Conservation (phyloP, 2,329 filamentous ascomycete genomes). For the Penicillium sp. region DNA sequence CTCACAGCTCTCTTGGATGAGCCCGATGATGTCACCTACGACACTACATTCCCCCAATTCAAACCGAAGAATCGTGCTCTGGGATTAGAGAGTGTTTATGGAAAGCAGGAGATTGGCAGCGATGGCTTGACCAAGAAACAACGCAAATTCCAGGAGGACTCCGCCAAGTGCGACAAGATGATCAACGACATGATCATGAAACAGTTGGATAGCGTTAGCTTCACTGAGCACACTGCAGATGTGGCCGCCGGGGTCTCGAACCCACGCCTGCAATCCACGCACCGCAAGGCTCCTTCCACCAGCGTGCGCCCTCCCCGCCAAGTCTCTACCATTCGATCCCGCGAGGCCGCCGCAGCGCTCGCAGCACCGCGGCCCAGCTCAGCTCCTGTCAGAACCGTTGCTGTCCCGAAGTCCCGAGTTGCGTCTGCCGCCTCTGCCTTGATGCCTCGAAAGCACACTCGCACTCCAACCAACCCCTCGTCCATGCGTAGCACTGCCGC, state of each 20-base stretch:
- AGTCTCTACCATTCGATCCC: slow-evolving; percentile 46
- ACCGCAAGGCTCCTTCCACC: slow-evolving; percentile 31
- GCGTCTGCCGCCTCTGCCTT: slow-evolving; percentile 37
- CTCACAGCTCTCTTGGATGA: slow-evolving; percentile 52
- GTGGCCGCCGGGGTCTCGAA: slow-evolving; percentile 40
- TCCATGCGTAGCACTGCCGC: slow-evolving; percentile 63
- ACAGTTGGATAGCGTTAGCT: slow-evolving; percentile 66
- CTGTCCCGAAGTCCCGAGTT: slow-evolving; percentile 43
- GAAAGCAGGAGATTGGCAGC: slow-evolving; percentile 50
- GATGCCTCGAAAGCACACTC: slow-evolving; percentile 49
- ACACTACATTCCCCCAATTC: slow-evolving; percentile 58
- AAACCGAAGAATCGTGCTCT: slow-evolving; percentile 57
- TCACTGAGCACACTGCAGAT: slow-evolving; percentile 61
- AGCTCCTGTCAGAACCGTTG: slow-evolving; percentile 36
- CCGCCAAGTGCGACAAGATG: slow-evolving; percentile 64
- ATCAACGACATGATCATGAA: slow-evolving; percentile 70
- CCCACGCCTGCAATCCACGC: slow-evolving; percentile 31
- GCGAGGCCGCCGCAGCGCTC: slow-evolving; percentile 47
- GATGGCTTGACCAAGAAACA: slow-evolving; percentile 66
- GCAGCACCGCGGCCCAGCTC: slow-evolving; percentile 37
- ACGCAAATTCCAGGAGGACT: slow-evolving; percentile 70
- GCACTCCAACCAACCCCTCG: slow-evolving; percentile 54
- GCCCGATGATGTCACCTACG: slow-evolving; percentile 50
- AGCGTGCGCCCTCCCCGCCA: slow-evolving; percentile 31
- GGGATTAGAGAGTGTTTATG: slow-evolving; percentile 56